Percentiles rank a stretch among this genome's conserved stretches.
Evolutionary conservation across 371 early-diverging fungal genomes (phyloP).

Genomic region (Mucor plumbeus): DNA sequence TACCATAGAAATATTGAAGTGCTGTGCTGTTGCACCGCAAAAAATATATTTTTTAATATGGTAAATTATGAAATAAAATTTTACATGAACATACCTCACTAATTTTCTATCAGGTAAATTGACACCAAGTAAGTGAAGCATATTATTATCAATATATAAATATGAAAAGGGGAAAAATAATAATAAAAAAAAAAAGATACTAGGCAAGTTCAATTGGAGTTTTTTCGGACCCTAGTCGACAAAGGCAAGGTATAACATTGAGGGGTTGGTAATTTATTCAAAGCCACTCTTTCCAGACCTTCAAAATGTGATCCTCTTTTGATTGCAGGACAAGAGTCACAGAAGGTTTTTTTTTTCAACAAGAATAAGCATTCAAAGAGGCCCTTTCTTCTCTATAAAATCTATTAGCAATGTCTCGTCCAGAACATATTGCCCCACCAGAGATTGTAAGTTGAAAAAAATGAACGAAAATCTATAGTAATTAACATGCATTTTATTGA

Average conservation of each 20-base stretch:
- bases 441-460: conserved; percentile 76
- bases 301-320: neutral
- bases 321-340: conserved; percentile 31
- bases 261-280: conserved; percentile 15
- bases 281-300: conserved; percentile 21
- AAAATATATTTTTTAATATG: neutral
- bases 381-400: neutral
- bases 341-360: conserved; percentile 12
- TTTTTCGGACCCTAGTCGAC: conserved; percentile 14
- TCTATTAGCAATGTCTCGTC: conserved; percentile 77
- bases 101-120: conserved; percentile 92
- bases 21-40: conserved; percentile 33
- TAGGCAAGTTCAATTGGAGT: neutral
- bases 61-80: neutral
- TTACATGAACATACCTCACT: conserved; percentile 55
- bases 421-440: conserved; percentile 96
- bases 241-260: neutral
- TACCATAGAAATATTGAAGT: conserved; percentile 91
- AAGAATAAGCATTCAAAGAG: neutral
- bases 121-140: conserved; percentile 92
- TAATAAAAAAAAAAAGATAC: neutral
- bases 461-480: neutral
- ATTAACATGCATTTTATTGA: conserved; percentile 32
- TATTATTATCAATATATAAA: conserved; percentile 26
- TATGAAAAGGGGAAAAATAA: neutral